Conservation (phyloP, 495 filamentous ascomycete species). For the Hapsidospora chrysogenum region DNA sequence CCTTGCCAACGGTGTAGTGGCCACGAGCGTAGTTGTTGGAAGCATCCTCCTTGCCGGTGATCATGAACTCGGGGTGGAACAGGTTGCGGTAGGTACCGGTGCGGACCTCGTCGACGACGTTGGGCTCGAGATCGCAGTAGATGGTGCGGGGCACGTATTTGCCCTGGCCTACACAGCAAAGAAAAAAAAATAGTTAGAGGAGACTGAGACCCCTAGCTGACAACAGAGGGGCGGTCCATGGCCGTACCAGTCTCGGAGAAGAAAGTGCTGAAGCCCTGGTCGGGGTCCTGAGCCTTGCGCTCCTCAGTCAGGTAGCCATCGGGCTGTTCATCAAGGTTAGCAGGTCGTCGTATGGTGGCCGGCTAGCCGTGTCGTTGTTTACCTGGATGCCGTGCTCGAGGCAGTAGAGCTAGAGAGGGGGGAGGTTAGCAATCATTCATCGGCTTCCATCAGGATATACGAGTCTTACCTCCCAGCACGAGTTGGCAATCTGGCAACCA, state of each 20-base stretch:
- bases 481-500: constrained; percentile 99
- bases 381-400: constrained; percentile 99
- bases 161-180: constrained; percentile 55
- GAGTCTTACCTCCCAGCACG: constrained; percentile 96
- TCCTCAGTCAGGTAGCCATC: constrained; percentile 98
- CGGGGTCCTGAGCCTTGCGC: constrained; percentile 79
- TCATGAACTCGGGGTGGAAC: constrained; percentile 77
- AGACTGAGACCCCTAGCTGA: constrained; percentile 4
- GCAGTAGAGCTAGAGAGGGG: constrained; percentile 95
- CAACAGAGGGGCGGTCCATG: neutral
- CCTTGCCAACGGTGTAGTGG: constrained; percentile 88
- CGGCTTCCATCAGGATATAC: too few species aligned
- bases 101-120: constrained; percentile 98
- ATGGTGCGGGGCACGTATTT: constrained; percentile 98
- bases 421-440: too few species aligned
- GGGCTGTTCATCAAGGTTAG: constrained; percentile 42
- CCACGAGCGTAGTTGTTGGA: constrained; percentile 93
- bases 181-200: neutral
- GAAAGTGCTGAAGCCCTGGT: constrained; percentile 98
- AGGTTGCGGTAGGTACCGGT: constrained; percentile 70
- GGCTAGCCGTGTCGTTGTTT: constrained; percentile 7
- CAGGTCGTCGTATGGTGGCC: constrained; percentile 1
- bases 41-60: constrained; percentile 87
- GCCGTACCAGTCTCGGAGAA: constrained; percentile 95
- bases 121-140: constrained; percentile 99